Evolutionary conservation across 2,329 filamentous ascomycete genomes (phyloP).

Genomic region (Capronia epimyces): DNA sequence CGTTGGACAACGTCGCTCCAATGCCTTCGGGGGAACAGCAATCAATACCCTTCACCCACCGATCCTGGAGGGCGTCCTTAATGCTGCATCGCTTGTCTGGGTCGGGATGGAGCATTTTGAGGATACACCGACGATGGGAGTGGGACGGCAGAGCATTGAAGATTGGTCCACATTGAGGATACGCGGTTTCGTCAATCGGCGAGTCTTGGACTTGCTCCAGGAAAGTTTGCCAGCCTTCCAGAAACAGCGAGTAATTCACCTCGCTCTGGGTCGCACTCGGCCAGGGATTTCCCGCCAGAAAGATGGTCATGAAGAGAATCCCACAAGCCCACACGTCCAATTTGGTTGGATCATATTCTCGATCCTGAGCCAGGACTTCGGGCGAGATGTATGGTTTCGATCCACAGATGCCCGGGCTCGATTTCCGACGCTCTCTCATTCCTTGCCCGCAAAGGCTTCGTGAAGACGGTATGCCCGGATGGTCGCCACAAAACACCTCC

Average conservation of each 20-base stretch:
- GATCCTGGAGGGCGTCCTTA: constrained; percentile 60
- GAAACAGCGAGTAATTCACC: constrained; percentile 59
- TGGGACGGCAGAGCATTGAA: constrained; percentile 62
- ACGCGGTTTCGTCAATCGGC: constrained; percentile 53
- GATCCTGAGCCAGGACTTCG: constrained; percentile 67
- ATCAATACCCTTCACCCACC: constrained; percentile 69
- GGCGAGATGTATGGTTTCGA: constrained; percentile 83
- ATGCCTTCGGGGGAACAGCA: constrained; percentile 67
- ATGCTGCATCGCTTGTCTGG: constrained; percentile 66
- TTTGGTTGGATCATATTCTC: constrained; percentile 65
- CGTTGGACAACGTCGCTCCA: constrained; percentile 50
- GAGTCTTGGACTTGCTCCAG: constrained; percentile 35
- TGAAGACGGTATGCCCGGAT: constrained; percentile 69
- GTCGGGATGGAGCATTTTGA: constrained; percentile 78
- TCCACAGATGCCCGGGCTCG: constrained; percentile 74
- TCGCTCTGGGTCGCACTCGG: constrained; percentile 56
- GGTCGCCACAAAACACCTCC: constrained; percentile 75
- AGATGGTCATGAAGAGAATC: constrained; percentile 74
- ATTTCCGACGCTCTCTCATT: constrained; percentile 63
- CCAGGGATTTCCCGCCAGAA: constrained; percentile 70
- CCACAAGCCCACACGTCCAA: constrained; percentile 83
- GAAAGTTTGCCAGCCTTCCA: constrained; percentile 65
- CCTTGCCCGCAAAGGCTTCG: constrained; percentile 67
- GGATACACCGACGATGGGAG: constrained; percentile 62
- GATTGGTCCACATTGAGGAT: constrained; percentile 60